Conservation (phyloP, 305 asterid genomes). For the Solanum aculeatissimum region DNA sequence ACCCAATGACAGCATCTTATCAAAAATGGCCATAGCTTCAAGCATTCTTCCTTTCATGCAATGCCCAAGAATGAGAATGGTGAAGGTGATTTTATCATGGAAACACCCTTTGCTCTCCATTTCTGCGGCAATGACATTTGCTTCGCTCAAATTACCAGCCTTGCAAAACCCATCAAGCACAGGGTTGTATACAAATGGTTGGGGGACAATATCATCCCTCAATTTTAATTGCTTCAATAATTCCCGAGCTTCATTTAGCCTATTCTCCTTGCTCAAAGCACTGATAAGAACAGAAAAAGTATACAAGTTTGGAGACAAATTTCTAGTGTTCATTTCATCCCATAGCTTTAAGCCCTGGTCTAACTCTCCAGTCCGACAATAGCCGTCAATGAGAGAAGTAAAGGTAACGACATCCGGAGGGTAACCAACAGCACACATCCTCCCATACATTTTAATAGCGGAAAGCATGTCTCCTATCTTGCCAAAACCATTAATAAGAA, state of each 20-base stretch:
- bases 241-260: constrained; percentile 64
- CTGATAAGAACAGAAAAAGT: constrained; percentile 60
- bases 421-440: constrained; percentile 31
- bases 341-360: constrained; percentile 49
- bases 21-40: constrained; percentile 55
- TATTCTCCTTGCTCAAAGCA: constrained; percentile 65
- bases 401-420: constrained; percentile 70
- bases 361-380: constrained; percentile 60
- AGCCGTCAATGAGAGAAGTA: constrained; percentile 66
- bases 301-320: constrained; percentile 46
- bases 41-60: constrained; percentile 91
- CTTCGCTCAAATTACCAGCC: constrained; percentile 65
- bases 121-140: constrained; percentile 52
- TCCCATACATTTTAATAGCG: constrained; percentile 32
- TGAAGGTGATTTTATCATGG: constrained; percentile 77
- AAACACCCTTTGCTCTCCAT: constrained; percentile 70
- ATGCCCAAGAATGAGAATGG: constrained; percentile 79
- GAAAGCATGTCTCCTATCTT: constrained; percentile 56
- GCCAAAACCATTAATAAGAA: constrained; percentile 66
- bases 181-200: constrained; percentile 73
- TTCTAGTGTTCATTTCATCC: constrained; percentile 52
- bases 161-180: constrained; percentile 82
- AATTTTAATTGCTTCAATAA: constrained; percentile 40
- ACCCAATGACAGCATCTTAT: constrained; percentile 59
- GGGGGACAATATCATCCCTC: constrained; percentile 52